These are phyloP conservation scores for Pichia ethanolica DNA, from an alignment of 805 yeast genomes.

Conservation along the genomic window DNA sequence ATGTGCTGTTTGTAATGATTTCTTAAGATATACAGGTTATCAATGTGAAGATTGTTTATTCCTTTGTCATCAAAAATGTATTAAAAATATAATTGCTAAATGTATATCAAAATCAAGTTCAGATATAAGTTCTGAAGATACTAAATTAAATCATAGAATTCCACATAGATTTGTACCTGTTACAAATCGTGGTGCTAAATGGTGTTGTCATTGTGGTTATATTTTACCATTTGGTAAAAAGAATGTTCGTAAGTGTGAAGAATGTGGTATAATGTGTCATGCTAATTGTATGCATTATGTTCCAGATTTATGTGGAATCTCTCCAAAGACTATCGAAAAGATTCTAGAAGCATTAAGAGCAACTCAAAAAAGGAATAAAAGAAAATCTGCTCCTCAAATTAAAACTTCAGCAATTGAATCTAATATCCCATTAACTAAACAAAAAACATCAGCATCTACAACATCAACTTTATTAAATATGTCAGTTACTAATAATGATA, in stretches of 20 bases:
- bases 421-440: neutral
- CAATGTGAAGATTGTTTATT: slow-evolving; percentile 83
- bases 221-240: slow-evolving; percentile 92
- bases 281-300: slow-evolving; percentile 87
- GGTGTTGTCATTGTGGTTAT: slow-evolving; percentile 99
- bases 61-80: slow-evolving; percentile 75
- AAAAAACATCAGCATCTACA: neutral
- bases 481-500: neutral
- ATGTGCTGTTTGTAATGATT: slow-evolving; percentile 96
- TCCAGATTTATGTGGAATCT: slow-evolving; percentile 98
- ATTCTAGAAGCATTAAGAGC: slow-evolving; percentile 63
- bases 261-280: slow-evolving; percentile 94
- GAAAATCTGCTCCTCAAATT: neutral
- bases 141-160: slow-evolving; percentile 86
- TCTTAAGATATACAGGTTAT: slow-evolving; percentile 76
- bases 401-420: neutral
- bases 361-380: slow-evolving; percentile 5
- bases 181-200: slow-evolving; percentile 89
- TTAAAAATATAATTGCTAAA: slow-evolving; percentile 71
- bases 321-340: slow-evolving; percentile 93
- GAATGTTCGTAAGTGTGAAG: slow-evolving; percentile 85
- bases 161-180: slow-evolving; percentile 95
- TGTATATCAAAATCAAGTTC: slow-evolving; percentile 73
- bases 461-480: neutral
- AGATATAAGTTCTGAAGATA: slow-evolving; percentile 63